phyloP scores from a whole-genome alignment of 1,284 basidiomycete species.

The Neonothopanus nambi region DNA sequence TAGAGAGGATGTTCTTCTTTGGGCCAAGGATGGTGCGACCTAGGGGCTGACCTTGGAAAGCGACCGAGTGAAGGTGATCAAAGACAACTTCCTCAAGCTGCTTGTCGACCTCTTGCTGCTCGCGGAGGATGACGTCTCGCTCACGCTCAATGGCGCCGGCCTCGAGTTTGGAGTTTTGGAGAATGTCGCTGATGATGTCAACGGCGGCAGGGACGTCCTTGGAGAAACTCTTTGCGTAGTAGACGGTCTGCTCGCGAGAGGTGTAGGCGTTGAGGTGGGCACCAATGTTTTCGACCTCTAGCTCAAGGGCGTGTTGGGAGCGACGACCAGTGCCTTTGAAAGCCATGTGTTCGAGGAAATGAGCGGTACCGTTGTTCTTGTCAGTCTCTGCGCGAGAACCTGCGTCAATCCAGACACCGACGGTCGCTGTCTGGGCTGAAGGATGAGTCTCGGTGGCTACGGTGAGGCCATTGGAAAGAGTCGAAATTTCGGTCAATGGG shows the following conservation, averaged over 20 bases:
- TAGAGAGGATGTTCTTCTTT: conserved; percentile 95
- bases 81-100: conserved; percentile 98
- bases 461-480: conserved; percentile 90
- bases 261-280: conserved; percentile 99
- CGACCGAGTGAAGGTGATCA: conserved; percentile 95
- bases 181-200: conserved; percentile 97
- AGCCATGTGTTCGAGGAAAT: conserved; percentile 99
- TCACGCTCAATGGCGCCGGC: conserved; percentile 89
- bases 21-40: conserved; percentile 98
- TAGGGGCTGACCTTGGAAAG: conserved; percentile 94
- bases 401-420: conserved; percentile 99
- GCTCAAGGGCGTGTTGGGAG: conserved; percentile 89
- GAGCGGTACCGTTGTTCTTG: conserved; percentile 93
- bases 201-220: conserved; percentile 92
- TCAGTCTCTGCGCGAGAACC: conserved; percentile 96
- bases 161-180: conserved; percentile 98
- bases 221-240: conserved; percentile 98
- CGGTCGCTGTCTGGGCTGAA: conserved; percentile 95
- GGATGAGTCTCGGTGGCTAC: conserved; percentile 91
- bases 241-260: conserved; percentile 98
- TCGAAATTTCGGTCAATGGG: conserved; percentile 85
- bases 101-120: conserved; percentile 99
- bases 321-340: conserved; percentile 94
- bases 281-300: conserved; percentile 98
- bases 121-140: conserved; percentile 94